Conservation (phyloP, 306 rosid genomes). For the Trichosanthes truncata region DNA sequence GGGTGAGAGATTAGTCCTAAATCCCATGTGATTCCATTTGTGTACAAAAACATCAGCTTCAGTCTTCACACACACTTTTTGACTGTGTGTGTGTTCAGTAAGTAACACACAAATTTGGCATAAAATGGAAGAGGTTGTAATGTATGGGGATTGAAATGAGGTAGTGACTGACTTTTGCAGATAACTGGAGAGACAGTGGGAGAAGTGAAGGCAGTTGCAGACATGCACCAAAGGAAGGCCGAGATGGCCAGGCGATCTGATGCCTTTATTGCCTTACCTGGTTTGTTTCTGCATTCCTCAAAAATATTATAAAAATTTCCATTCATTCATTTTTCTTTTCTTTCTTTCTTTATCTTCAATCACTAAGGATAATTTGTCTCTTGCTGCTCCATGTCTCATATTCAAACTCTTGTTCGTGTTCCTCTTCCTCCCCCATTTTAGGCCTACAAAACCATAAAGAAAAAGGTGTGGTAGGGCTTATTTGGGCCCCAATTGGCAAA, state of each 20-base stretch:
- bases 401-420: background rate
- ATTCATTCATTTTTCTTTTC: background rate
- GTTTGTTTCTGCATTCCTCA: slow-evolving; percentile 26
- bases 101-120: background rate
- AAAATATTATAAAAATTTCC: background rate
- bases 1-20: background rate
- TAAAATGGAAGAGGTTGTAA: background rate
- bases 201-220: slow-evolving; percentile 96
- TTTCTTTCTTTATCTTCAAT: background rate
- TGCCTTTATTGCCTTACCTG: slow-evolving; percentile 99
- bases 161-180: slow-evolving; percentile 36
- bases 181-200: slow-evolving; percentile 97
- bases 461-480: background rate
- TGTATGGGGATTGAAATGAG: background rate
- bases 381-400: background rate
- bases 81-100: background rate
- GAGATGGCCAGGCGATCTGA: slow-evolving; percentile 98
- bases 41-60: background rate
- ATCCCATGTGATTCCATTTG: background rate
- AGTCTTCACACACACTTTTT: background rate
- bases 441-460: background rate
- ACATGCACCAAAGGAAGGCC: slow-evolving; percentile 98
- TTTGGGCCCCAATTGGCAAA: slow-evolving; percentile 1
- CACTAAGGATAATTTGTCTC: background rate
- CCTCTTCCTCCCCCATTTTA: background rate